These are phyloP conservation scores for Clathrus columnatus DNA, from an alignment of 768 basidiomycete species.

Conservation along the genomic window DNA sequence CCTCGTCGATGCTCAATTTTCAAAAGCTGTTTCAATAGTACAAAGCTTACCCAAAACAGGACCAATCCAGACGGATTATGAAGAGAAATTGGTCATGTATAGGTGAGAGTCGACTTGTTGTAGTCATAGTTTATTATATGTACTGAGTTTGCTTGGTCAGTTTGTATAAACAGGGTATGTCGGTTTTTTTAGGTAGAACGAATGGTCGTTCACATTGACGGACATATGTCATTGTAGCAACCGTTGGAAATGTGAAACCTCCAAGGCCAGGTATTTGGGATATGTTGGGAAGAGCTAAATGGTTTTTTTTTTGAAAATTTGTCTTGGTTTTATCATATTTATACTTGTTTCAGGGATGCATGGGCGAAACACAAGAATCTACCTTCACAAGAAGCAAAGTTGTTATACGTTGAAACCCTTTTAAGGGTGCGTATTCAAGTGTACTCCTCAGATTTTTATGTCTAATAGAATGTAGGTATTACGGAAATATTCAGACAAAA, in stretches of 20 bases:
- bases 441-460: no score
- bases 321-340: slow-evolving; percentile 16
- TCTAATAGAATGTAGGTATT: slow-evolving; percentile 57
- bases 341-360: slow-evolving; percentile 57
- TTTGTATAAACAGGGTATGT: slow-evolving; percentile 85
- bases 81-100: slow-evolving; percentile 91
- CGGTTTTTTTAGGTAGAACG: background rate
- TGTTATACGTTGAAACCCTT: slow-evolving; percentile 81
- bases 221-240: slow-evolving; percentile 62
- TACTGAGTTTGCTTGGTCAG: slow-evolving; percentile 28
- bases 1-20: slow-evolving; percentile 78
- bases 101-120: no score
- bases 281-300: slow-evolving; percentile 88
- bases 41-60: slow-evolving; percentile 89
- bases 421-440: slow-evolving; percentile 48
- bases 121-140: background rate
- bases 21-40: slow-evolving; percentile 90
- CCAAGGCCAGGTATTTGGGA: slow-evolving; percentile 83
- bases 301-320: slow-evolving; percentile 36
- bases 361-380: slow-evolving; percentile 92
- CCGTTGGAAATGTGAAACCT: slow-evolving; percentile 76
- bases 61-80: slow-evolving; percentile 91
- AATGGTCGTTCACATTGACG: background rate
- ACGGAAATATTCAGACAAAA: slow-evolving; percentile 76
- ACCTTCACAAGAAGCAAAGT: slow-evolving; percentile 72